These are phyloP conservation scores for Aureobasidium uvarum DNA, from an alignment of 2,329 filamentous ascomycete species.

Conservation along the genomic window DNA sequence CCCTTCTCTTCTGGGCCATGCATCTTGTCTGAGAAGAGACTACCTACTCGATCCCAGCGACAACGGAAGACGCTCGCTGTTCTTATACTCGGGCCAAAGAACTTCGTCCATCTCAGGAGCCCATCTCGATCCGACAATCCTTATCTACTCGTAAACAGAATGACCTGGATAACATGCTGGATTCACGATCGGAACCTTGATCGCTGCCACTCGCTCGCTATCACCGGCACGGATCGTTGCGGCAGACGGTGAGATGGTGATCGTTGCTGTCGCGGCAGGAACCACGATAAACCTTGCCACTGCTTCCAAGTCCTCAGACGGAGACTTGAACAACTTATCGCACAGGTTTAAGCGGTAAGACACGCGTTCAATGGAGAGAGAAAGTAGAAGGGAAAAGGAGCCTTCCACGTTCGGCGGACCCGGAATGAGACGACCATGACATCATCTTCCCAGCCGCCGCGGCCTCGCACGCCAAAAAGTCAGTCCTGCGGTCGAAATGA, in stretches of 20 bases:
- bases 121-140: neutral
- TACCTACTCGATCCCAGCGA: neutral
- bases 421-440: slow-evolving; percentile 8
- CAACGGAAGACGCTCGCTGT: neutral
- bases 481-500: neutral
- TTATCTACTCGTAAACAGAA: neutral
- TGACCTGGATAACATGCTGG: neutral
- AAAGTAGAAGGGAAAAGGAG: neutral
- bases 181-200: neutral
- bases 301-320: neutral
- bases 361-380: neutral
- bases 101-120: neutral
- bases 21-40: neutral
- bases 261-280: neutral
- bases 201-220: neutral
- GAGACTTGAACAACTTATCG: neutral
- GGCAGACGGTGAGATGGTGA: neutral
- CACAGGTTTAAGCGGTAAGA: neutral
- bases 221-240: neutral
- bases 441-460: slow-evolving; percentile 8
- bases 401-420: neutral
- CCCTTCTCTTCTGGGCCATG: neutral
- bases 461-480: slow-evolving; percentile 6
- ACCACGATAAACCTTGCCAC: no score
- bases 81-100: neutral